phyloP scores from a whole-genome alignment of 1,284 basidiomycete genomes.

The Boletus subluridellus region DNA sequence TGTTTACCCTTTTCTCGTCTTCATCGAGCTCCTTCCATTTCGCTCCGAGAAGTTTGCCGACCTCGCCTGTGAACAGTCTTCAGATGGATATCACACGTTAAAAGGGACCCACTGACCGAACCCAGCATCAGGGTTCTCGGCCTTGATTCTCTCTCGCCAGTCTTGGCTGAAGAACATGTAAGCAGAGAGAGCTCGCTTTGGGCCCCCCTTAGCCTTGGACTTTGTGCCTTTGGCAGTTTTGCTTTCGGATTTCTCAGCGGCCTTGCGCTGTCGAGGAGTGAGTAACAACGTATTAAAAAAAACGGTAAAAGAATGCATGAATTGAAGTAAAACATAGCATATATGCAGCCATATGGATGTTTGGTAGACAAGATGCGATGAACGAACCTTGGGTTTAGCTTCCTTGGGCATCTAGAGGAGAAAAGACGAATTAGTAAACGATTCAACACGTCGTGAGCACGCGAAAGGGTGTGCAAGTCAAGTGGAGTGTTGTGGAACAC shows the following conservation, averaged over 20 bases:
- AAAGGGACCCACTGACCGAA: conserved; percentile 62
- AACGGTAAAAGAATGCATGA: neutral
- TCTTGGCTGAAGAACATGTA: conserved; percentile 99
- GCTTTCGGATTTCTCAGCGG: conserved; percentile 63
- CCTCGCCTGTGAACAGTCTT: conserved; percentile 52
- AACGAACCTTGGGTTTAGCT: conserved; percentile 66
- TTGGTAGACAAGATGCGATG: conserved; percentile 3
- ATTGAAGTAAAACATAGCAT: conserved; percentile 14
- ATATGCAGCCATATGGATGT: conserved; percentile 20
- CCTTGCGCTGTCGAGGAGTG: conserved; percentile 57
- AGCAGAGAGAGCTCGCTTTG: conserved; percentile 88
- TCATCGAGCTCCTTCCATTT: conserved; percentile 89
- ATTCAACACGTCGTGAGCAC: conserved; percentile 33
- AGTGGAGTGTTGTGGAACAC: conserved; percentile 28
- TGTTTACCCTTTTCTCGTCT: conserved; percentile 76
- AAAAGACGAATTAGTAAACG: conserved; percentile 34
- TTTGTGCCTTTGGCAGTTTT: conserved; percentile 70
- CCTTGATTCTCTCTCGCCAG: conserved; percentile 91
- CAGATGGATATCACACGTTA: conserved; percentile 8
- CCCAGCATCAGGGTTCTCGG: conserved; percentile 90
- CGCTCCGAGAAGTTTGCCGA: conserved; percentile 83
- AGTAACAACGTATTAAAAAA: conserved; percentile 14
- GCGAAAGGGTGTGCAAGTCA: conserved; percentile 25
- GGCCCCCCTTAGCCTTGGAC: conserved; percentile 49
- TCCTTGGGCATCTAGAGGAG: conserved; percentile 77